phyloP scores from a whole-genome alignment of 345 rosid species.

The Syzygium aqueum region DNA sequence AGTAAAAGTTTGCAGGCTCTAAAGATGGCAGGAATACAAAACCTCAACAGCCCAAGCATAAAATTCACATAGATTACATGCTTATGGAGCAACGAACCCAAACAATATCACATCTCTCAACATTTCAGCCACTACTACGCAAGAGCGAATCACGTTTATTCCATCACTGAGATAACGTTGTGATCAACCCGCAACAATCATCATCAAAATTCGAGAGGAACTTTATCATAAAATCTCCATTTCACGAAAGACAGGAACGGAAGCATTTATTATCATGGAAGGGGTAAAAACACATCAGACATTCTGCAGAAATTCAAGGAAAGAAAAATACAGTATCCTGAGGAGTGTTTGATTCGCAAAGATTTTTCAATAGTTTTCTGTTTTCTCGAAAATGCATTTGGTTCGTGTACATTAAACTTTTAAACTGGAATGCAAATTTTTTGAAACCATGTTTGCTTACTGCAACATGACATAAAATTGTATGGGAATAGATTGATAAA shows the following conservation, averaged over 20 bases:
- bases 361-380: background rate
- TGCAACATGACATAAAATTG: background rate
- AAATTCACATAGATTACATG: background rate
- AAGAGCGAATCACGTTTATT: background rate
- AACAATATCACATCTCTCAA: background rate
- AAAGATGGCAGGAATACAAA: background rate
- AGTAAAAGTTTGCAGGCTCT: background rate
- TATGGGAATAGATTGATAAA: background rate
- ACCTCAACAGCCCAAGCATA: background rate
- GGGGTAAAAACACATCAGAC: background rate
- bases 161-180: background rate
- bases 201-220: background rate
- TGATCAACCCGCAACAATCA: background rate
- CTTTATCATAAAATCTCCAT: background rate
- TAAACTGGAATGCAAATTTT: background rate
- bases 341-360: background rate
- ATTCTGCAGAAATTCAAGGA: background rate
- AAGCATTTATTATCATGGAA: background rate
- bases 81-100: background rate
- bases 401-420: background rate
- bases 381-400: background rate
- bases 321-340: background rate
- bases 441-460: background rate
- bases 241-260: background rate
- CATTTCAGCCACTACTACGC: background rate